Evolutionary conservation across 2,329 filamentous ascomycete species (phyloP).

Genomic region (Clarireedia hainanense): DNA sequence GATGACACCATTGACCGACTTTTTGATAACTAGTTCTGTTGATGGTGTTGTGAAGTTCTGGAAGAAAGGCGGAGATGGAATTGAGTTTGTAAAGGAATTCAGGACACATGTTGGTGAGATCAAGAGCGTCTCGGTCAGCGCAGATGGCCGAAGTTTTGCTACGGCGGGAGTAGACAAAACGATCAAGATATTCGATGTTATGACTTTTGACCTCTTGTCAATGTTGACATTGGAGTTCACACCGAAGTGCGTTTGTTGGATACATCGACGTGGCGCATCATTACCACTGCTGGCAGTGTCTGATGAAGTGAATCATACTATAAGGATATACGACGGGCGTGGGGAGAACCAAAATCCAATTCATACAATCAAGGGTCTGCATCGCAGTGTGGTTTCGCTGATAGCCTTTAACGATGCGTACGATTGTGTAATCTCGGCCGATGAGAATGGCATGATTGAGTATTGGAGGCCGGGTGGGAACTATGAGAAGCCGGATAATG

Average conservation of each 20-base stretch:
- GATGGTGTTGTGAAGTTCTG: constrained; percentile 99
- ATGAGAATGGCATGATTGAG: constrained; percentile 88
- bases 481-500: constrained; percentile 85
- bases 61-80: constrained; percentile 86
- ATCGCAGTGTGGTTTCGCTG: constrained; percentile 70
- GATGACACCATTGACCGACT: constrained; percentile 86
- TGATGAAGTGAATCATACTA: constrained; percentile 61
- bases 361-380: constrained; percentile 71
- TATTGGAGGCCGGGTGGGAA: constrained; percentile 80
- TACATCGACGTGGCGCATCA: constrained; percentile 81
- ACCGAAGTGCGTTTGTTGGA: constrained; percentile 82
- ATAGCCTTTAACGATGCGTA: constrained; percentile 86
- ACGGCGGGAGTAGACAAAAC: constrained; percentile 74
- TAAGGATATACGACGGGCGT: constrained; percentile 82
- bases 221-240: constrained; percentile 71
- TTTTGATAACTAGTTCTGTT: constrained; percentile 85
- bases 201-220: constrained; percentile 80
- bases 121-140: constrained; percentile 73
- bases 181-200: constrained; percentile 72
- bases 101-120: constrained; percentile 83
- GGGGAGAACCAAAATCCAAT: constrained; percentile 71
- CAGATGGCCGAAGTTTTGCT: constrained; percentile 88
- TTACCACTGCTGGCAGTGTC: constrained; percentile 80
- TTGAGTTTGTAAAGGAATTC: constrained; percentile 99
- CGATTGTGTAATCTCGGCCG: constrained; percentile 85